Percentiles rank a stretch among this genome's conserved stretches.
Conservation (phyloP, 106 monocot genomes). For the Triglochin maritima region DNA sequence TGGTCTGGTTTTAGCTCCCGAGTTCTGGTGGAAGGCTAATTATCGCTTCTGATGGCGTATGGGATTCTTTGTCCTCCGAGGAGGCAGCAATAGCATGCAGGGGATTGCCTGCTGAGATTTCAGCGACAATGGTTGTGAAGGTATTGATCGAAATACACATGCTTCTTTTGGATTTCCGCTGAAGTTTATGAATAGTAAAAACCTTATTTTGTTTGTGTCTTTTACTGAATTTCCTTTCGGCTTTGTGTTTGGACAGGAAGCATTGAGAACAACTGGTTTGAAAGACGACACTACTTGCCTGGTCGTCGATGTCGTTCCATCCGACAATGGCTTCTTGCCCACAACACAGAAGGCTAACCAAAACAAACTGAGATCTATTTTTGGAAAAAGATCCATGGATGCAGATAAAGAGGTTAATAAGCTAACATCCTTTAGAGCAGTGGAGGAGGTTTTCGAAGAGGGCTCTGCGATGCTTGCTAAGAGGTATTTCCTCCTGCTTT, state of each 20-base stretch:
- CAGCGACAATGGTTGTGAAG: conserved; percentile 96
- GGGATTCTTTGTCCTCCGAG: conserved; percentile 86
- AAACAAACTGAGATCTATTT: conserved; percentile 70
- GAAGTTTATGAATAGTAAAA: not conserved
- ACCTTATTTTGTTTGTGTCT: not conserved
- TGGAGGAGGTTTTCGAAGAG: conserved; percentile 91
- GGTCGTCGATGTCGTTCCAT: conserved; percentile 78
- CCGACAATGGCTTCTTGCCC: conserved; percentile 29
- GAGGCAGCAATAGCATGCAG: conserved; percentile 71
- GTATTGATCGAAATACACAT: conserved; percentile 16
- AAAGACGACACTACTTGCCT: conserved; percentile 98
- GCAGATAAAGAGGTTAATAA: conserved; percentile 32
- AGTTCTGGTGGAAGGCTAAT: conserved; percentile 76
- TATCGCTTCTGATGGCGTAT: conserved; percentile 96
- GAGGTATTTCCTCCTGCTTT: conserved; percentile 26
- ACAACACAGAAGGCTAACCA: conserved; percentile 42
- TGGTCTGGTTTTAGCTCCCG: conserved; percentile 46
- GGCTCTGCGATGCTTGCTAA: conserved; percentile 87
- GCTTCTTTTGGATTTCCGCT: not conserved
- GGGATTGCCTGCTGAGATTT: conserved; percentile 74
- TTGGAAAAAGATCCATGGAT: conserved; percentile 41
- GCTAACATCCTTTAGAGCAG: conserved; percentile 47
- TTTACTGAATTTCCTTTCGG: not conserved
- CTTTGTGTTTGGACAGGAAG: conserved; percentile 35
- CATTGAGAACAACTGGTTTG: conserved; percentile 80